Evolutionary conservation across 805 yeast species (phyloP).

Genomic region (Candida sanyiensis): DNA sequence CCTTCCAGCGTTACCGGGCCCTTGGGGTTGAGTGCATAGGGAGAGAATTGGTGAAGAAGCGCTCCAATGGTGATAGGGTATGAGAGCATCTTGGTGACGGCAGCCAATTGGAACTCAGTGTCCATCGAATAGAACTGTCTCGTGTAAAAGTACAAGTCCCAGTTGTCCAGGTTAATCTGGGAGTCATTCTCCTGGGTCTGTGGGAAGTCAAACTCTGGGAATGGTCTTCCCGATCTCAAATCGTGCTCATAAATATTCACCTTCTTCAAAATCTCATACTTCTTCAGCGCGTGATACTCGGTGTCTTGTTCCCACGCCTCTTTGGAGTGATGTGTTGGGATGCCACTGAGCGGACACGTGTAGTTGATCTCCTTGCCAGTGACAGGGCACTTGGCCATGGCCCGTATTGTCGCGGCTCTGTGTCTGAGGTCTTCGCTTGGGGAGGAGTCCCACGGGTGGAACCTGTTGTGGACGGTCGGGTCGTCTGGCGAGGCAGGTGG

Average conservation of each 20-base stretch:
- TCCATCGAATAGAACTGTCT: slow-evolving; percentile 94
- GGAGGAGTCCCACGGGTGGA: slow-evolving; percentile 88
- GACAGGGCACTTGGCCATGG: slow-evolving; percentile 87
- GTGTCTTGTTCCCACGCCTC: slow-evolving; percentile 85
- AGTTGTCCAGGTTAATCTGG: slow-evolving; percentile 66
- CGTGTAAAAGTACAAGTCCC: slow-evolving; percentile 94
- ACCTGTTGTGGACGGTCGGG: slow-evolving; percentile 68
- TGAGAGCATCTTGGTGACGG: slow-evolving; percentile 88
- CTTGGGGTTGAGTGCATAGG: slow-evolving; percentile 72
- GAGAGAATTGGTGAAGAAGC: slow-evolving; percentile 76
- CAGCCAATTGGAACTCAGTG: slow-evolving; percentile 92
- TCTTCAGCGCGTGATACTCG: slow-evolving; percentile 61
- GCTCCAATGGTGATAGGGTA: slow-evolving; percentile 90
- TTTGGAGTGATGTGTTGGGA: slow-evolving; percentile 89
- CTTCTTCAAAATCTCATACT: slow-evolving; percentile 70
- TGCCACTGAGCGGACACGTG: slow-evolving; percentile 91
- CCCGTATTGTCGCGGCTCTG: slow-evolving; percentile 85
- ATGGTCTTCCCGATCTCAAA: slow-evolving; percentile 85
- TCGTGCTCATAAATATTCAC: slow-evolving; percentile 95
- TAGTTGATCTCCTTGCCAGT: slow-evolving; percentile 73
- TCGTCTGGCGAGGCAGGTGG: slow-evolving; percentile 59
- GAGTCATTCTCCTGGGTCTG: slow-evolving; percentile 70
- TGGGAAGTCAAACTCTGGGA: slow-evolving; percentile 95
- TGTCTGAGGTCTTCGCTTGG: slow-evolving; percentile 84
- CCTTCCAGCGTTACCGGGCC: slow-evolving; percentile 93